Evolutionary conservation across 2,329 filamentous ascomycete genomes (phyloP).

Genomic region (Cryoendolithus antarcticus): DNA sequence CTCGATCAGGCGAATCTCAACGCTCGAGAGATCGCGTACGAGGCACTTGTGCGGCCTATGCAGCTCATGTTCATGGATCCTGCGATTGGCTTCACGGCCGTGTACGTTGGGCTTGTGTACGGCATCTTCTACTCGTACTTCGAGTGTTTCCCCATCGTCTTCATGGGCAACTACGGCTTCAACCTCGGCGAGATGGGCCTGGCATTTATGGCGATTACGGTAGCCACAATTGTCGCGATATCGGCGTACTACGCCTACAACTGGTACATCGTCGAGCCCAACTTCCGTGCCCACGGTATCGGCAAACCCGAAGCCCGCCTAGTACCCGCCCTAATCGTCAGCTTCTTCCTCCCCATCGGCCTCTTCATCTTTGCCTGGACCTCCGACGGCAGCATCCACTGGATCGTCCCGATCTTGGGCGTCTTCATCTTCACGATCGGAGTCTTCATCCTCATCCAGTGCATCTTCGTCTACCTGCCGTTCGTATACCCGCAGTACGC

Average conservation of each 20-base stretch:
- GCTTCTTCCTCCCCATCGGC: conserved; percentile 19
- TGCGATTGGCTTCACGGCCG: conserved; percentile 48
- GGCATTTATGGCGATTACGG: conserved; percentile 48
- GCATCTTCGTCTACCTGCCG: conserved; percentile 28
- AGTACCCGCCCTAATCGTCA: conserved; percentile 18
- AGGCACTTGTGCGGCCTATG: conserved; percentile 50
- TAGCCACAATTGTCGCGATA: conserved; percentile 44
- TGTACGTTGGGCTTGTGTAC: conserved; percentile 52
- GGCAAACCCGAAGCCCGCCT: conserved; percentile 19
- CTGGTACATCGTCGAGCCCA: conserved; percentile 13
- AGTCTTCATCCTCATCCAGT: conserved; percentile 31
- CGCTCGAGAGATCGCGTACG: conserved; percentile 34
- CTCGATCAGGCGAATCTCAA: conserved; percentile 48
- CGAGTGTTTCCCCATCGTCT: conserved; percentile 54
- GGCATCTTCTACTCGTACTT: conserved; percentile 51
- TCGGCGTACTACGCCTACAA: conserved; percentile 14
- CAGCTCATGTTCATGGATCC: conserved; percentile 36
- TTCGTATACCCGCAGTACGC: conserved; percentile 31
- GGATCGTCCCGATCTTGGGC: conserved; percentile 29
- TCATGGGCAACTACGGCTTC: conserved; percentile 48
- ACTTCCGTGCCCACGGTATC: conserved; percentile 13
- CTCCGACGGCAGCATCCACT: conserved; percentile 18
- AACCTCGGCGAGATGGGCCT: conserved; percentile 45
- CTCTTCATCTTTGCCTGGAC: conserved; percentile 25
- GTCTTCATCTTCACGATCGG: conserved; percentile 26